Evolutionary conservation across 2,329 filamentous ascomycete genomes (phyloP), one percentile per base, ranked within the genome.

Genomic region (Dothideomycetidae sp.): DNA sequence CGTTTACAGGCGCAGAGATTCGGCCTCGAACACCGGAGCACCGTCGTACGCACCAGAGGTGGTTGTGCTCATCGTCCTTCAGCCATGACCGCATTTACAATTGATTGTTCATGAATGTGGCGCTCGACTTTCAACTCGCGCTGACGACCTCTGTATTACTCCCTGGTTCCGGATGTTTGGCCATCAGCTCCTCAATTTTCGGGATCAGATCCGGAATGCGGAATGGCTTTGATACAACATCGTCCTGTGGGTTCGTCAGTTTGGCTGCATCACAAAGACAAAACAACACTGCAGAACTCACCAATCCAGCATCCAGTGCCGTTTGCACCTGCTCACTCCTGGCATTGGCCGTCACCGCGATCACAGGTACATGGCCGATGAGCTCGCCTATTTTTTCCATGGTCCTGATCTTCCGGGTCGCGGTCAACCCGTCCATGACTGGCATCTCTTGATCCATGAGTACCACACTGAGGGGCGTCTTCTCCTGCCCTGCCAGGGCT

Each of bases 311-410:
- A 40, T 71, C 66, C 52, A 81, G 71, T 39, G 81, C 80, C 46
- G 70, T 75, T 47, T 72, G 68, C 42, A 84, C 78, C 56, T 86
- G 80, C 61, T 83, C 78, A 3, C 71, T 70, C 51, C 81, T 66
- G 26, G 79, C 81, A 55, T 86, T 86, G 2, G 81, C 81, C 26
- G 81, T 86, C n/a, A 81, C 78, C n/a, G 77, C 79, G 47, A 84
- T 81, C 47, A 83, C 81, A 2, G 79, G 78, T n/a, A 83, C 71
- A 49, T 82, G 78, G 34, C 65, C 61, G 12, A 68, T 63, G 33
- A 81, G 69, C 19, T 66, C 70, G 13, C 73, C 73, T 37, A 71
- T 64, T 33, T 59, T 60, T 53, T 86, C 78, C 12, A 81, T 62
- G 42, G 78, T 68, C 12, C 81, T 69, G 37, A 88, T 84, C 42